Conservation (phyloP, 2,329 filamentous ascomycete genomes). For the Pezizomycotina sp. region DNA sequence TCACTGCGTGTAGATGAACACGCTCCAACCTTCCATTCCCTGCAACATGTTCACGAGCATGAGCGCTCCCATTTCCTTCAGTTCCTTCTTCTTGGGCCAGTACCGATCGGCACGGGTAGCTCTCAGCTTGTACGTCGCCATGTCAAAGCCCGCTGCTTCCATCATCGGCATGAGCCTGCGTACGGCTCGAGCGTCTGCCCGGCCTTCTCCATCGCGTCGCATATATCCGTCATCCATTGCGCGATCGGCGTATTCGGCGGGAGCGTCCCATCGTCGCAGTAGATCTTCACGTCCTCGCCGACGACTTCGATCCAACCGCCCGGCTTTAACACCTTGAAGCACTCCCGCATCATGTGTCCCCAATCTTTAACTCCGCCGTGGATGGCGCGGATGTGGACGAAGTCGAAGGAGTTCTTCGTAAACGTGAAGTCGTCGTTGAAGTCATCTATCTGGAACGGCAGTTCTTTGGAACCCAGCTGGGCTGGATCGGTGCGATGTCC, state of each 20-base stretch:
- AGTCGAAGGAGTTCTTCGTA: constrained; percentile 54
- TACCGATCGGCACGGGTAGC: no score
- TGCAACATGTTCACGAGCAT: constrained; percentile 23
- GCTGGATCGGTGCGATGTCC: constrained; percentile 30
- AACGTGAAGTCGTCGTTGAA: constrained; percentile 61
- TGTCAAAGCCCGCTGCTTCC: constrained; percentile 46
- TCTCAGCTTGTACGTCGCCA: no score
- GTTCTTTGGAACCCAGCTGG: constrained; percentile 24
- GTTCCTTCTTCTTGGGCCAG: constrained; percentile 35
- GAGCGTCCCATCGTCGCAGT: constrained; percentile 70
- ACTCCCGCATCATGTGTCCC: no score
- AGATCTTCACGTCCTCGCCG: constrained; percentile 72
- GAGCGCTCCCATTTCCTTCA: constrained; percentile 23
- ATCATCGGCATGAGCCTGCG: constrained; percentile 44
- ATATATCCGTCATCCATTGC: constrained; percentile 48
- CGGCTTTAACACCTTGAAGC: constrained; percentile 45
- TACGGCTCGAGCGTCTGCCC: constrained; percentile 50
- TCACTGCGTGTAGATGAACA: constrained; percentile 22
- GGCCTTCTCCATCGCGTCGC: constrained; percentile 45
- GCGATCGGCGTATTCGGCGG: constrained; percentile 48
- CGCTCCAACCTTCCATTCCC: constrained; percentile 22
- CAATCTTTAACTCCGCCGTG: constrained; percentile 63
- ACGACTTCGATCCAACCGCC: constrained; percentile 78
- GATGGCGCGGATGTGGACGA: constrained; percentile 69
- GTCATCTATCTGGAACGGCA: constrained; percentile 43